Conservation (phyloP, 2,329 filamentous ascomycete species). For the Ceratocystis papillata region DNA sequence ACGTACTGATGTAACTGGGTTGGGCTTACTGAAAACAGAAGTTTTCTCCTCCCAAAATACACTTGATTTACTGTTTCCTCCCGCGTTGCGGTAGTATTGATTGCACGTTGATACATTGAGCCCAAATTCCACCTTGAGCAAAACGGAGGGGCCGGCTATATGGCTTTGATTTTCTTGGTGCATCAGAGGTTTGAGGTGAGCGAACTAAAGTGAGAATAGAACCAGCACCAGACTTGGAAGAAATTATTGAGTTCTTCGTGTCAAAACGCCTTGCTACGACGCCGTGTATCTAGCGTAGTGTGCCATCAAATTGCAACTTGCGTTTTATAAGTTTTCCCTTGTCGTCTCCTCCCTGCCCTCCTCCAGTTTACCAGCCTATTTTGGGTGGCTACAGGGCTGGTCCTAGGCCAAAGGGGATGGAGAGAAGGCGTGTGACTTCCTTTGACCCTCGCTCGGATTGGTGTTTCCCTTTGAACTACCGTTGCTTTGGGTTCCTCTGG, state of each 20-base stretch:
- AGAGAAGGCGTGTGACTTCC: neutral
- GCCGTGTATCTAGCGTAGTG: neutral
- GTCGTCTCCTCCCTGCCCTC: neutral
- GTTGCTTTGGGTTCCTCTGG: constrained; percentile 11
- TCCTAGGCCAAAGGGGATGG: neutral
- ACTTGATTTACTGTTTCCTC: no score
- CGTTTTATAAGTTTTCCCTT: neutral
- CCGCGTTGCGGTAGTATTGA: no score
- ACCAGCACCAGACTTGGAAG: neutral
- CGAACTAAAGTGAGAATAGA: neutral
- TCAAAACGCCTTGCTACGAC: constrained; percentile 3
- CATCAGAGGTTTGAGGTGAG: neutral
- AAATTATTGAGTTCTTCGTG: neutral
- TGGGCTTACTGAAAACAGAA: neutral
- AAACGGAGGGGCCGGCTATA: neutral
- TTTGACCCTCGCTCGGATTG: neutral
- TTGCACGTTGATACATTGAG: no score
- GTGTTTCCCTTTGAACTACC: neutral
- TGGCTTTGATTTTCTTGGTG: neutral
- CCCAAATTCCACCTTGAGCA: neutral
- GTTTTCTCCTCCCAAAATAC: neutral
- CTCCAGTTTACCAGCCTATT: neutral
- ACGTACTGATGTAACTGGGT: neutral
- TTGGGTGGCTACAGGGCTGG: neutral
- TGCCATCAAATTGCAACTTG: neutral